Conservation (phyloP, 1,139 yeast species). For the Geotrichum candidum region DNA sequence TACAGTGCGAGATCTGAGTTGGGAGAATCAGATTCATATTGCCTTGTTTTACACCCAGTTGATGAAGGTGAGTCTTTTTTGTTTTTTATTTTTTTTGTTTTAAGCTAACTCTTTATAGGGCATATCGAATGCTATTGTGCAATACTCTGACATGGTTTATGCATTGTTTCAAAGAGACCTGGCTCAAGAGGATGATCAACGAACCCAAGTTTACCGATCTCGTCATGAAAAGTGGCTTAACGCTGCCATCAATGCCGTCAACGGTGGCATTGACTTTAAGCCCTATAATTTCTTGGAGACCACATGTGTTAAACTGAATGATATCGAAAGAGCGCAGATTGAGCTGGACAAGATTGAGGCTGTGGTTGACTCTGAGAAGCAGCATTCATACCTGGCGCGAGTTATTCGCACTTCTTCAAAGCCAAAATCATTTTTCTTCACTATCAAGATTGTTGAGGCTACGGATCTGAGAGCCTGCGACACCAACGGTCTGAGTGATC, state of each 20-base stretch:
- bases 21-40: slow-evolving; percentile 58
- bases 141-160: slow-evolving; percentile 48
- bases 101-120: slow-evolving; percentile 28
- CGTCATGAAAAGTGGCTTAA: slow-evolving; percentile 38
- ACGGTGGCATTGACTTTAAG: slow-evolving; percentile 40
- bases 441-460: slow-evolving; percentile 61
- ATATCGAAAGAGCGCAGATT: slow-evolving; percentile 56
- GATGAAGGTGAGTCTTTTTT: slow-evolving; percentile 35
- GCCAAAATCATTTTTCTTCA: slow-evolving; percentile 51
- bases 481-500: slow-evolving; percentile 51
- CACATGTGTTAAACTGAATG: slow-evolving; percentile 73
- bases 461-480: slow-evolving; percentile 58
- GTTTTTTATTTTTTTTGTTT: background rate
- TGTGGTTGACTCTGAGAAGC: slow-evolving; percentile 53
- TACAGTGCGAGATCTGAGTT: slow-evolving; percentile 50
- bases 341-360: slow-evolving; percentile 58
- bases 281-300: slow-evolving; percentile 57
- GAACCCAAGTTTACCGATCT: slow-evolving; percentile 30
- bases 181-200: slow-evolving; percentile 31
- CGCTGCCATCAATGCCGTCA: slow-evolving; percentile 42
- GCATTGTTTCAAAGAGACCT: slow-evolving; percentile 45
- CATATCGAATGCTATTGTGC: slow-evolving; percentile 54
- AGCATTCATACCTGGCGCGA: slow-evolving; percentile 44
- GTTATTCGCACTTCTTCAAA: slow-evolving; percentile 31
- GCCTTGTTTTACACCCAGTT: slow-evolving; percentile 56